Evolutionary conservation across 2,329 filamentous ascomycete species (phyloP).

Genomic region (Epichloe gansuensis): DNA sequence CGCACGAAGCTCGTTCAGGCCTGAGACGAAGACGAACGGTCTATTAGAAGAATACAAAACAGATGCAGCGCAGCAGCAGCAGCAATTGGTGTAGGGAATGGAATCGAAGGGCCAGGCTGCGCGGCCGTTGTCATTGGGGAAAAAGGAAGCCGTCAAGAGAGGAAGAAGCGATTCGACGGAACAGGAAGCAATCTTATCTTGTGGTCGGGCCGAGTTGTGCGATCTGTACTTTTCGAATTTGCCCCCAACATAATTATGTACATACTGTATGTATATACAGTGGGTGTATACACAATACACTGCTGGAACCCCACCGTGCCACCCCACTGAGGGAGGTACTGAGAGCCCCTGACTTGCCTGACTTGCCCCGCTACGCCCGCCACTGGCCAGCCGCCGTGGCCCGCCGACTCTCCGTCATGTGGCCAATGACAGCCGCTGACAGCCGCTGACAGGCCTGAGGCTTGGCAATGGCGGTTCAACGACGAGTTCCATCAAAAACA

Average conservation of each 20-base stretch:
- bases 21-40: background rate
- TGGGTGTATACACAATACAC: too few species aligned
- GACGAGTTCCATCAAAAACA: conserved; percentile 10
- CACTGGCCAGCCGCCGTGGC: too few species aligned
- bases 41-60: background rate
- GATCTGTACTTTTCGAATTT: conserved; percentile 5
- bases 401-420: background rate
- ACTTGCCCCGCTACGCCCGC: too few species aligned
- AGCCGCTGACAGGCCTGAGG: background rate
- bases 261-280: too few species aligned
- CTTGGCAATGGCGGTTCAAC: too few species aligned
- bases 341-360: too few species aligned
- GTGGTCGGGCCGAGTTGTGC: too few species aligned
- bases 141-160: background rate
- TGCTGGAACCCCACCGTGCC: background rate
- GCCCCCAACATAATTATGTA: background rate
- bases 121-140: conserved; percentile 3
- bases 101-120: background rate
- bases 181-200: background rate
- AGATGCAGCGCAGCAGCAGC: background rate
- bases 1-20: background rate
- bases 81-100: background rate
- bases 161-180: background rate
- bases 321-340: background rate
- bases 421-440: background rate